Base-by-base conservation (phyloP, 2,329 filamentous ascomycete genomes). In the Calonectria pteridis region DNA sequence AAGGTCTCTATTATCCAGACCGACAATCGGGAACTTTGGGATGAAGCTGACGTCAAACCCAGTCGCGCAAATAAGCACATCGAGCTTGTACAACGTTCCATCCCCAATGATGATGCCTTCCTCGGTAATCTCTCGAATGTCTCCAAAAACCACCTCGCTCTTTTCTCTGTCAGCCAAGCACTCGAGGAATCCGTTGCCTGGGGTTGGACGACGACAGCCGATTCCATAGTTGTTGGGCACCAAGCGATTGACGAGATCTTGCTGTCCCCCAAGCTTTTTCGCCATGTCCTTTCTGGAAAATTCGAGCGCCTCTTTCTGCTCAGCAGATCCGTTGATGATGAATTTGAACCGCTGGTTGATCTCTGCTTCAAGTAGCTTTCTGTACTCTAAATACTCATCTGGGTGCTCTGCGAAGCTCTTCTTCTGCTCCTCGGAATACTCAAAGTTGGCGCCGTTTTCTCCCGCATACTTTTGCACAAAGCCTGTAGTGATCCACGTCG, bases 391-490 rank as follows among this genome's bases (percentile, higher is more conserved):
- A 26, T 64, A 26, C 18, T 49, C 40, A 14, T 43, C 59, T 49
- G 59, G 59, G 18, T 49, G 18, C 26, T 49, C 29, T 11, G 26
- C 1, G 18, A 64, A 64, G 11, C 37, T 64, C 26, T 16, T 28
- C 23, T 64, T 64, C n/a, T 64, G 59, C 13, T 64, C 59, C 31
- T 49, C 40, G 5, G 59, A 31, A 11, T 46, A 64, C 5, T 64
- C 59, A 49, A 64, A 64, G 28, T 64, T 64, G 18, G 18, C 26
- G 13, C 59, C 59, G 28, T 49, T 33, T 18, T 43, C 37, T 11
- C 37, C 59, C 29, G 59, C 59, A 10, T 64, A 64, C 28, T 64
- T 64, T n/a, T 49, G 37, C n/a, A 28, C 59, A 16, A 64, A 64
- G 6, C 59, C 59, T n/a, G 59, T 28, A 0, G 59, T 62, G 55